These are phyloP conservation scores for Neocucurbitaria cava DNA, from an alignment of 2,329 filamentous ascomycete genomes.

Conservation along the genomic window DNA sequence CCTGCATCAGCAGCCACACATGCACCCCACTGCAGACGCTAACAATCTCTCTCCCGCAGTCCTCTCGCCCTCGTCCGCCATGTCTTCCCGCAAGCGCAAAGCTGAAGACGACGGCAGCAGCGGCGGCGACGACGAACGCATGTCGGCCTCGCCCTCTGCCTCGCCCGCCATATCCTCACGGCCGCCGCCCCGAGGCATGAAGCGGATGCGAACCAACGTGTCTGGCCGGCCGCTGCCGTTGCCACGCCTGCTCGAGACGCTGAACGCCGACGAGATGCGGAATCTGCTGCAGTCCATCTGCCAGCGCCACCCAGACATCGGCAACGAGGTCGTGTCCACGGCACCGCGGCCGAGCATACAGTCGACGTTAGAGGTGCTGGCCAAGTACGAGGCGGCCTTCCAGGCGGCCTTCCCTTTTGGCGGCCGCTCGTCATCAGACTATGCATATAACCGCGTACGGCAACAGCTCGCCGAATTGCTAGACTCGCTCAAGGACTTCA, in stretches of 20 bases:
- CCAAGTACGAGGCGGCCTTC: slow-evolving; percentile 80
- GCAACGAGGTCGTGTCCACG: slow-evolving; percentile 80
- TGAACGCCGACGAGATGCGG: slow-evolving; percentile 84
- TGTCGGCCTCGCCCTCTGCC: slow-evolving; percentile 85
- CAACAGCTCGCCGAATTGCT: slow-evolving; percentile 80
- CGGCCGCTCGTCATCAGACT: slow-evolving; percentile 84
- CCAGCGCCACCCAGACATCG: slow-evolving; percentile 85
- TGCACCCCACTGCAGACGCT: slow-evolving; percentile 13
- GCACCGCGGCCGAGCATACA: slow-evolving; percentile 87
- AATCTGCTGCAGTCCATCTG: slow-evolving; percentile 89
- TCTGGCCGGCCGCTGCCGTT: slow-evolving; percentile 70
- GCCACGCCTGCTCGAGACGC: slow-evolving; percentile 87
- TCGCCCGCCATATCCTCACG: slow-evolving; percentile 79
- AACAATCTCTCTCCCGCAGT: slow-evolving; percentile 26
- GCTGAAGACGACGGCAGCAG: slow-evolving; percentile 70
- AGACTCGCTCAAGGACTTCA: slow-evolving; percentile 91
- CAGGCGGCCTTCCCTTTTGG: slow-evolving; percentile 83
- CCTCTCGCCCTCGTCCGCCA: slow-evolving; percentile 48
- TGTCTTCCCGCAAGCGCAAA: slow-evolving; percentile 79
- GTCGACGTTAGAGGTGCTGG: slow-evolving; percentile 79
- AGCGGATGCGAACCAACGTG: slow-evolving; percentile 72
- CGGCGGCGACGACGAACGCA: slow-evolving; percentile 76
- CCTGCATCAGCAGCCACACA: slow-evolving; percentile 11
- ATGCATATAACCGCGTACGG: slow-evolving; percentile 91
- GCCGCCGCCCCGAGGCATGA: slow-evolving; percentile 63